A percentile compares a stretch with the other conserved stretches of the same genome.
phyloP scores from a whole-genome alignment of 305 asterid genomes.

The Fraxinus ornus region DNA sequence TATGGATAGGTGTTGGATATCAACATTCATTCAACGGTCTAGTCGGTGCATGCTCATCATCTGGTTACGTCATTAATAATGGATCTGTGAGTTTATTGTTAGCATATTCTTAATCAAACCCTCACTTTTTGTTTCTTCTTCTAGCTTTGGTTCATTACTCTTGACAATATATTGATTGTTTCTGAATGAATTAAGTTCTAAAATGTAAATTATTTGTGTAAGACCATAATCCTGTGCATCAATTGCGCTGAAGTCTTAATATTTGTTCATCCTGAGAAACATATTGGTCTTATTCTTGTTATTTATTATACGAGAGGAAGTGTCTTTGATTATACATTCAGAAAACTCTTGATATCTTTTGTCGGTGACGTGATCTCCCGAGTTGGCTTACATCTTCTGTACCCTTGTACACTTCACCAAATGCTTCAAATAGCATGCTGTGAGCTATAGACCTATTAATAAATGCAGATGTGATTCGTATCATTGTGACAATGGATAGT shows the following conservation, averaged over 20 bases:
- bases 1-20: conserved; percentile 22
- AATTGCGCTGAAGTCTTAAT: background rate
- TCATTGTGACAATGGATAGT: background rate
- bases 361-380: background rate
- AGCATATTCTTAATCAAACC: background rate
- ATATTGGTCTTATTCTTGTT: background rate
- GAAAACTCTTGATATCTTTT: background rate
- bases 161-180: background rate
- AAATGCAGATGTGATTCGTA: background rate
- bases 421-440: background rate
- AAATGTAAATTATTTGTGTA: background rate
- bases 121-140: background rate
- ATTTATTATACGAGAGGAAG: background rate
- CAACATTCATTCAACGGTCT: conserved; percentile 19
- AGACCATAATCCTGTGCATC: background rate
- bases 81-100: conserved; percentile 31
- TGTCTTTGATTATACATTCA: background rate
- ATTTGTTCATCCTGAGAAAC: background rate
- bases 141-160: background rate
- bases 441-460: background rate
- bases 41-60: conserved; percentile 20
- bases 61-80: conserved; percentile 12
- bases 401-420: background rate
- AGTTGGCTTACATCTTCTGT: background rate
- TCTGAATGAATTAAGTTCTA: background rate